A percentile compares a stretch with the other conserved stretches of the same genome.
These are phyloP conservation scores for Purpureocillium lavendulum DNA, from an alignment of 2,329 filamentous ascomycete genomes.

Conservation along the genomic window DNA sequence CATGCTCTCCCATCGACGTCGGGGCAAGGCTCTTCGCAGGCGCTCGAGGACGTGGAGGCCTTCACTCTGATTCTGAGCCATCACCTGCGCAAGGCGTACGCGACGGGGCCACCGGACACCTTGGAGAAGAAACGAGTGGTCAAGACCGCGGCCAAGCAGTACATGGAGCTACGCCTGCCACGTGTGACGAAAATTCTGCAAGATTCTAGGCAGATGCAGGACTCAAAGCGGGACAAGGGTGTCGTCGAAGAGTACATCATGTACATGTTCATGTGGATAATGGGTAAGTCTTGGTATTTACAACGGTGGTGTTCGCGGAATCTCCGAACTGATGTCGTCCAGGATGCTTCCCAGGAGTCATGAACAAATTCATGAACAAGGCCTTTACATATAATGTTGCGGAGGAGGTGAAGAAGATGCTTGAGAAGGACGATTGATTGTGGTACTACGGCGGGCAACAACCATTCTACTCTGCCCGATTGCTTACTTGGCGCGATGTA, in stretches of 20 bases:
- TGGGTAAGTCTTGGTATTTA: constrained; percentile 7
- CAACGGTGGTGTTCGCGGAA: too few species aligned
- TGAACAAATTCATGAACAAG: constrained; percentile 4
- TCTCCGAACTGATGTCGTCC: background rate
- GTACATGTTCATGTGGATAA: constrained; percentile 10
- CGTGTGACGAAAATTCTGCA: constrained; percentile 10
- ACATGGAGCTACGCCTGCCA: constrained; percentile 10
- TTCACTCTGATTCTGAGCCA: constrained; percentile 10
- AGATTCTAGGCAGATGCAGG: constrained; percentile 7
- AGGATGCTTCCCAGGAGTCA: constrained; percentile 10
- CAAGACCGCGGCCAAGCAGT: constrained; percentile 10
- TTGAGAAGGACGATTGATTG: constrained; percentile 5
- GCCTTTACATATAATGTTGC: constrained; percentile 11
- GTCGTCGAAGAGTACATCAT: constrained; percentile 9
- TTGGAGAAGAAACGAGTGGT: constrained; percentile 6
- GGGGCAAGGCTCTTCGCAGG: constrained; percentile 12
- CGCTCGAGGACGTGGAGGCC: constrained; percentile 12
- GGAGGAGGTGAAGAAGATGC: constrained; percentile 7
- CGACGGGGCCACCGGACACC: background rate
- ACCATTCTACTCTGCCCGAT: too few species aligned
- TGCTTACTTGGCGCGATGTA: too few species aligned
- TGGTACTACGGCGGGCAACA: too few species aligned
- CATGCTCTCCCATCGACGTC: constrained; percentile 12
- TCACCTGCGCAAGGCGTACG: constrained; percentile 5
- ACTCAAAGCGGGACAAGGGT: constrained; percentile 10